A percentile compares a stretch with the other conserved stretches of the same genome.
Evolutionary conservation across 345 rosid species (phyloP).

Genomic region (Salix purpurea): DNA sequence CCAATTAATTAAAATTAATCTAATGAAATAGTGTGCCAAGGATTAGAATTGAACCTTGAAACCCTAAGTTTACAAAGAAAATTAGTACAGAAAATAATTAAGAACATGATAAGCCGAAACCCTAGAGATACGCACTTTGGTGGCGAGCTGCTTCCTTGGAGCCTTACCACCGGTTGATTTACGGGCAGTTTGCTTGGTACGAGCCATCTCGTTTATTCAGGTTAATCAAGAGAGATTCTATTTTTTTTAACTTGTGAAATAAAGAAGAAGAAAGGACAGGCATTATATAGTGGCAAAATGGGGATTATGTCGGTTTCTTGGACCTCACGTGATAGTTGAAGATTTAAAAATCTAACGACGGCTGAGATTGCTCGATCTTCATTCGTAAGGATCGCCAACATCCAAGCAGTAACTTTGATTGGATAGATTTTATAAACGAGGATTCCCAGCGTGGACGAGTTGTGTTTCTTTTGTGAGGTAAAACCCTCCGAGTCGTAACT

Average conservation of each 20-base stretch:
- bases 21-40: neutral
- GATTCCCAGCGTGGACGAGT: conserved; percentile 12
- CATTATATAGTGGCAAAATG: neutral
- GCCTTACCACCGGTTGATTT: conserved; percentile 71
- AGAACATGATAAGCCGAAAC: neutral
- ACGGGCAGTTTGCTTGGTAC: conserved; percentile 60
- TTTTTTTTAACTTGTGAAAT: neutral
- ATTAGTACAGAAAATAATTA: neutral
- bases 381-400: neutral
- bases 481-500: neutral
- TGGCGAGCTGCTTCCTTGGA: conserved; percentile 66
- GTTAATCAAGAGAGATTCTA: neutral
- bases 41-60: neutral
- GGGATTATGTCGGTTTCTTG: neutral
- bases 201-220: conserved; percentile 30
- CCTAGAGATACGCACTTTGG: conserved; percentile 32
- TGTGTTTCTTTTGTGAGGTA: conserved; percentile 2
- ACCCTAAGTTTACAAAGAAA: neutral
- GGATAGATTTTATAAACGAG: neutral
- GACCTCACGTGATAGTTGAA: too few species aligned
- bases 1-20: neutral
- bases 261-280: neutral
- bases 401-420: neutral
- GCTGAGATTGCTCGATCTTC: neutral
- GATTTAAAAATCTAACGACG: neutral